These are phyloP conservation scores for Drechslerella coelobrocha DNA, from an alignment of 2,329 filamentous ascomycete genomes.

Conservation along the genomic window DNA sequence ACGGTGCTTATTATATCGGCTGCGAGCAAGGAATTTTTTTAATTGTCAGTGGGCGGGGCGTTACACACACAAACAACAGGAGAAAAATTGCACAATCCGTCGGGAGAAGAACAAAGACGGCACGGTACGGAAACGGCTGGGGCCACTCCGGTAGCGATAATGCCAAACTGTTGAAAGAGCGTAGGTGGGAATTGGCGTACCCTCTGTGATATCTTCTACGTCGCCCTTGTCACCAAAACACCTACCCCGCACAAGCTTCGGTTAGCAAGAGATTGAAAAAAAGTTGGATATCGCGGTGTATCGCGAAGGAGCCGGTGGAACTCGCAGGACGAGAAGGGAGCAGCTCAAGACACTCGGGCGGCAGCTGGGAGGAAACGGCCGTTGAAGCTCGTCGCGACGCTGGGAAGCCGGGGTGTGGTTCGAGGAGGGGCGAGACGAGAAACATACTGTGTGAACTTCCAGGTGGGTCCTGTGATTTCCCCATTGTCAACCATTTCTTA, in stretches of 20 bases:
- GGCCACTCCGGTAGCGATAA: neutral
- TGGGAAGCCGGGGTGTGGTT: constrained; percentile 16
- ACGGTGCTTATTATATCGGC: constrained; percentile 92
- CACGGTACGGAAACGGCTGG: constrained; percentile 2
- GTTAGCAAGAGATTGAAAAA: constrained; percentile 47
- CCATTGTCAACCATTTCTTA: constrained; percentile 81
- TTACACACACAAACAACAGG: neutral
- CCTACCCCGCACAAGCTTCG: constrained; percentile 62
- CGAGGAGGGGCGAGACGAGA: constrained; percentile 26
- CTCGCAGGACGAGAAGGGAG: neutral
- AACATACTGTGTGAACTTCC: constrained; percentile 99
- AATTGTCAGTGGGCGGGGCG: constrained; percentile 10
- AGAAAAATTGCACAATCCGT: neutral
- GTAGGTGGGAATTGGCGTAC: constrained; percentile 60
- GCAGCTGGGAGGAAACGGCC: neutral
- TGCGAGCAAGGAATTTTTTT: constrained; percentile 56
- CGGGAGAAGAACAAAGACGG: constrained; percentile 9
- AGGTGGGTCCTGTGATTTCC: constrained; percentile 91
- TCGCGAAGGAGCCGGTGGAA: neutral
- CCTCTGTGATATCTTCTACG: constrained; percentile 98
- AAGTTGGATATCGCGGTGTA: constrained; percentile 7
- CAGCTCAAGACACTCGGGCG: neutral
- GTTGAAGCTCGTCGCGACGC: neutral
- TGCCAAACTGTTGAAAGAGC: constrained; percentile 3
- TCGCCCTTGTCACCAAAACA: constrained; percentile 99